These are phyloP conservation scores for Albizia julibrissin DNA, from an alignment of 306 rosid genomes.

Conservation along the genomic window DNA sequence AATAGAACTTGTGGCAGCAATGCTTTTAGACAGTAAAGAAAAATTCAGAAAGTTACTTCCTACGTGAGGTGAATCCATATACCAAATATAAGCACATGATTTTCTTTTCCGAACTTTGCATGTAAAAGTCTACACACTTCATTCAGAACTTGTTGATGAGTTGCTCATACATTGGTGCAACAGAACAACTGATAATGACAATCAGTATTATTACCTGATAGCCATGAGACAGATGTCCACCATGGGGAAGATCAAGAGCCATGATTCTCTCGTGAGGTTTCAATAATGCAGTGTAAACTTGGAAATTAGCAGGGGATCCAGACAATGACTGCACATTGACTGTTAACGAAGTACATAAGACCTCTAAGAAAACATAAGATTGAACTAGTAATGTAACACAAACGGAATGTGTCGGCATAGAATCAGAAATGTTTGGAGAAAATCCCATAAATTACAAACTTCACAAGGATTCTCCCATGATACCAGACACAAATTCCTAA, in stretches of 20 bases:
- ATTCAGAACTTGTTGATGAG: slow-evolving; percentile 25
- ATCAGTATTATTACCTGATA: slow-evolving; percentile 71
- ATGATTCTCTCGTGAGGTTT: slow-evolving; percentile 96
- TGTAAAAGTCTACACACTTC: not conserved
- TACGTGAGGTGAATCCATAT: not conserved
- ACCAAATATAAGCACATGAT: not conserved
- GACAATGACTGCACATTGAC: slow-evolving; percentile 93
- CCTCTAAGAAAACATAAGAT: slow-evolving; percentile 31
- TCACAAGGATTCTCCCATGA: slow-evolving; percentile 16
- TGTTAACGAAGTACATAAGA: slow-evolving; percentile 45
- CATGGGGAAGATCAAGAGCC: slow-evolving; percentile 98
- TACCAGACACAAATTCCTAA: slow-evolving; percentile 12
- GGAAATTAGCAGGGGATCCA: slow-evolving; percentile 96
- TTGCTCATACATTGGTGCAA: slow-evolving; percentile 7
- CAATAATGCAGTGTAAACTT: slow-evolving; percentile 88
- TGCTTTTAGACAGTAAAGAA: not conserved
- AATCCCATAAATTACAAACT: slow-evolving; percentile 6
- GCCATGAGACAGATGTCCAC: slow-evolving; percentile 97
- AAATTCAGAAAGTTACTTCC: not conserved
- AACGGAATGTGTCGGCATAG: not conserved
- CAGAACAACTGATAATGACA: slow-evolving; percentile 11
- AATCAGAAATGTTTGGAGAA: not conserved
- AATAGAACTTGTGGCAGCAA: not conserved
- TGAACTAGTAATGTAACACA: not conserved
- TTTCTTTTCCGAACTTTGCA: not conserved